phyloP scores from a whole-genome alignment of 1,284 basidiomycete genomes.

The Rhodotorula sp. region DNA sequence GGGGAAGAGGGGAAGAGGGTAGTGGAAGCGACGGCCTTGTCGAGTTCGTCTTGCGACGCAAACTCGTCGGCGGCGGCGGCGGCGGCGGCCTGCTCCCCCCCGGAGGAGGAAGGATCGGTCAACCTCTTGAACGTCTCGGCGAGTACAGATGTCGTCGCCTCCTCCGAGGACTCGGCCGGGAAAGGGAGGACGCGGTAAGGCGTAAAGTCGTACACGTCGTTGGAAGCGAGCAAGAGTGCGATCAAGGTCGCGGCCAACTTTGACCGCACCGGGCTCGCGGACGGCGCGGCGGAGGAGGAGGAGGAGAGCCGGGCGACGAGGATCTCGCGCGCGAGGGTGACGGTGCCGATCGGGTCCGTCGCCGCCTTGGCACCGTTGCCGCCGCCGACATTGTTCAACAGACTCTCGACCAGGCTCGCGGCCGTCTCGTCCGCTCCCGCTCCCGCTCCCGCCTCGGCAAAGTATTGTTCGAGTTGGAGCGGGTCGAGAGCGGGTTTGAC shows the following conservation, averaged over 20 bases:
- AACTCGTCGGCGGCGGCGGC: not conserved
- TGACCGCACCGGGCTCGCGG: slow-evolving; percentile 48
- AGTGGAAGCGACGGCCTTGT: slow-evolving; percentile 56
- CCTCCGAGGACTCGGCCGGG: not conserved
- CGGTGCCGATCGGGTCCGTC: slow-evolving; percentile 41
- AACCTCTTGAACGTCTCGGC: slow-evolving; percentile 46
- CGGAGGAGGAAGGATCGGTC: no score
- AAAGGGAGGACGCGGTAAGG: slow-evolving; percentile 56
- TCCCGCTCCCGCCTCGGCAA: slow-evolving; percentile 3
- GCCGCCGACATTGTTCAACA: slow-evolving; percentile 54
- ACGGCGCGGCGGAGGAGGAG: slow-evolving; percentile 51
- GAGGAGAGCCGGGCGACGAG: slow-evolving; percentile 39
- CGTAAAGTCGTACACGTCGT: slow-evolving; percentile 75
- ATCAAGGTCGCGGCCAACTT: slow-evolving; percentile 46
- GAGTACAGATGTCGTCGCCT: slow-evolving; percentile 42
- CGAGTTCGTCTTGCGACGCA: not conserved
- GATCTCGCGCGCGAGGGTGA: slow-evolving; percentile 50
- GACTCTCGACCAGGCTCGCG: slow-evolving; percentile 63
- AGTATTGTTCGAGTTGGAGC: slow-evolving; percentile 7
- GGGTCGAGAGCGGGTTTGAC: slow-evolving; percentile 73
- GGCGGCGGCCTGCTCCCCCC: not conserved
- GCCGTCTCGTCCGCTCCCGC: slow-evolving; percentile 46
- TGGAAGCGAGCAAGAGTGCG: slow-evolving; percentile 63
- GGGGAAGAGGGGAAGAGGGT: slow-evolving; percentile 60
- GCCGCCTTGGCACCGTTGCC: slow-evolving; percentile 50